Base-by-base conservation (phyloP, 768 basidiomycete species). In the Lactarius hengduanensis region DNA sequence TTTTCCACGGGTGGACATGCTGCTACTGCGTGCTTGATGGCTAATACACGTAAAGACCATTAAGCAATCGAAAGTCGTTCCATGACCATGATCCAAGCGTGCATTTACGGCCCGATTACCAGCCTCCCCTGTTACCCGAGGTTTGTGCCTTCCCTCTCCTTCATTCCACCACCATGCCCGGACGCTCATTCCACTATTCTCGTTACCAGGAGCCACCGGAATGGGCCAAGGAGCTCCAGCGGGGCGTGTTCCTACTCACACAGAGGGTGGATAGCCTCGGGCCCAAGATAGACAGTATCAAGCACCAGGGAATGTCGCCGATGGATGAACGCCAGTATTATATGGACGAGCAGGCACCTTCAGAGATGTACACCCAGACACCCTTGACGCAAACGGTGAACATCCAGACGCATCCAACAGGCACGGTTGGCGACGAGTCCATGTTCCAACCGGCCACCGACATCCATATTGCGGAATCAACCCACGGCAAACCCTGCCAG, bases 21-120 rank as follows among this genome's bases (percentile, higher is more conserved):
- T 64, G 59, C 50, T 65, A 15, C 55, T 22, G 61, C 50, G 26
- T 65, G 38, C 2, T 36, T 36, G 59, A 38, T 59, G 59, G 9
- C 47, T 62, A 62, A 38, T 60, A 47, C 59, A 53, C 64, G 59
- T 66, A 56, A 64, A 90, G 88, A 87, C 88, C 4, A 87, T 90
- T 62, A 84, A 84, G 45, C 80, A 86, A 54, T 79, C 82, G 75
- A 77, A 83, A 77, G 80, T 84, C 67, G 74, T 85, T 78, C 81
- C 86, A 76, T 82, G 75, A 90, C 70, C 88, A 90, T 70, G 87
- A 88, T 70, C 87, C 87, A 16, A 83, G 77, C 63, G 78, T 83
- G 45, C 84, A 85, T 72, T 77, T 84, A 59, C 78, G 77, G 36
- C 74, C 77, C 0, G 81, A 83, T 38, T 80, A 71, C 28, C 62